Conservation (phyloP, 345 rosid genomes). For the Rhodamnia rubescens region DNA sequence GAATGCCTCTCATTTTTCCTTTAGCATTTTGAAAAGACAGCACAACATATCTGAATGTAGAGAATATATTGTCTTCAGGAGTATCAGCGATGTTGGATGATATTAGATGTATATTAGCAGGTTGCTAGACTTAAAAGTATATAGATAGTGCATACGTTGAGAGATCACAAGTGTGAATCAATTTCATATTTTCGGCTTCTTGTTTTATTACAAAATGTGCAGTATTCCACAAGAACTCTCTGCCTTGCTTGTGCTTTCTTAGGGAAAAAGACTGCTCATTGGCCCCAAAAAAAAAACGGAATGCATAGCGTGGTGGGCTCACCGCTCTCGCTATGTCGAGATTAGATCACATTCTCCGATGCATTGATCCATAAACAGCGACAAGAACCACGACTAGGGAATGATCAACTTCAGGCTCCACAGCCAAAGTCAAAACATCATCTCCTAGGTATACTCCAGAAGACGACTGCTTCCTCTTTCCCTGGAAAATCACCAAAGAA, state of each 20-base stretch:
- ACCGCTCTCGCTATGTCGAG: background rate
- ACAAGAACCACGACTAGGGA: constrained; percentile 35
- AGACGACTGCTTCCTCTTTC: constrained; percentile 38
- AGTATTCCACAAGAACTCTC: background rate
- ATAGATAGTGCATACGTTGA: background rate
- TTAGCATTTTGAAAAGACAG: background rate
- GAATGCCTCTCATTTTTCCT: background rate
- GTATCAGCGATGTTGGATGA: background rate
- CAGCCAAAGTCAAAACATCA: constrained; percentile 33
- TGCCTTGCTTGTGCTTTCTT: background rate
- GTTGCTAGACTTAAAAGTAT: background rate
- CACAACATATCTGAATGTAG: background rate
- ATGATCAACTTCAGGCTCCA: constrained; percentile 37
- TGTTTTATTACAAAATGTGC: background rate
- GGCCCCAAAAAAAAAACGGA: background rate
- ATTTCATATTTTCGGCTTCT: background rate
- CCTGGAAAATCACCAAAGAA: constrained; percentile 16
- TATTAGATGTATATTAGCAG: background rate
- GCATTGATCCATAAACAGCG: constrained; percentile 38
- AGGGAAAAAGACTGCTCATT: background rate
- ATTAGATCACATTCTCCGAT: constrained; percentile 13
- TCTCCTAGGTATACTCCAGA: constrained; percentile 39
- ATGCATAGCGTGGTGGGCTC: background rate
- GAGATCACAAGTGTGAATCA: background rate
- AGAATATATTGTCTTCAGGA: background rate